These are phyloP conservation scores for Dioscorea dumetorum DNA, from an alignment of 106 monocot species.

Conservation along the genomic window DNA sequence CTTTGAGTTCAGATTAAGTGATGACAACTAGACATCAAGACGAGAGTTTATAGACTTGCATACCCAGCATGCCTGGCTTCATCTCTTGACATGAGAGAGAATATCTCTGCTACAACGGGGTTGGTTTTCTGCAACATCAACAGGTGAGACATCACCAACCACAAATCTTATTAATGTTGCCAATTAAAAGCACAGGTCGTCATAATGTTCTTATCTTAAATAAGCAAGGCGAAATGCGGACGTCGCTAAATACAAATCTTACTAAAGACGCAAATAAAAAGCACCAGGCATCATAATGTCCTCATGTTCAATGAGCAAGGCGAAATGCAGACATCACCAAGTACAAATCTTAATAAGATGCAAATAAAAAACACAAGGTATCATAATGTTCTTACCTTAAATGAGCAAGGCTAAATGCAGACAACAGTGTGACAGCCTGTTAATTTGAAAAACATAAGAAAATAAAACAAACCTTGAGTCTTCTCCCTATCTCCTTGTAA, in stretches of 20 bases:
- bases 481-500: conserved; percentile 97
- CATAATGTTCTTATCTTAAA: too few species aligned
- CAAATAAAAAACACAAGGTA: neutral
- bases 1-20: neutral
- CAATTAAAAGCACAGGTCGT: too few species aligned
- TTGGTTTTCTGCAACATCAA: conserved; percentile 84
- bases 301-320: too few species aligned
- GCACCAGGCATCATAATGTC: too few species aligned
- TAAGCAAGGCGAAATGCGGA: too few species aligned
- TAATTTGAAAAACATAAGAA: neutral
- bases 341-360: neutral
- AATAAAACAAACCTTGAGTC: conserved; percentile 66
- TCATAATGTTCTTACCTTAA: neutral
- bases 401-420: neutral
- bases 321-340: too few species aligned
- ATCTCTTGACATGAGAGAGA: conserved; percentile 99
- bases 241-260: too few species aligned
- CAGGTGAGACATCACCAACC: neutral
- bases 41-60: conserved; percentile 4
- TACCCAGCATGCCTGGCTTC: conserved; percentile 99
- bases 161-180: too few species aligned
- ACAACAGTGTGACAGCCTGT: neutral
- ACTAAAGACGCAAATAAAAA: too few species aligned
- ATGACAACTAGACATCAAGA: neutral
- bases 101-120: conserved; percentile 96